Evolutionary conservation across 331 rosid species (phyloP).

Genomic region (Acacia concinna): DNA sequence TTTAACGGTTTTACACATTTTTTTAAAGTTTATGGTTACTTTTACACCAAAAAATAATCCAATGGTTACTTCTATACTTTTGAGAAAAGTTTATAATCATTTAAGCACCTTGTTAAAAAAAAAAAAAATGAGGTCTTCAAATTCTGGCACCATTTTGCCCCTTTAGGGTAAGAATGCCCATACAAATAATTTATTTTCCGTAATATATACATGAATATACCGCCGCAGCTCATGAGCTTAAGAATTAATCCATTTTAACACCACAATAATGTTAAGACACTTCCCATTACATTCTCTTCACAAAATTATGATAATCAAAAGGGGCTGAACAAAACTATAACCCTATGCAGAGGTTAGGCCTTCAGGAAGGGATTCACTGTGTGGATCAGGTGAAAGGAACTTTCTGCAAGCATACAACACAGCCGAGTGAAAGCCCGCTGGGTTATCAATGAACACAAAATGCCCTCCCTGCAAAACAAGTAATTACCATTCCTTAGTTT

Average conservation of each 20-base stretch:
- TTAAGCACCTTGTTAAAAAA: too few species aligned
- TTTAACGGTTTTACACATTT: too few species aligned
- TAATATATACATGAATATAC: not conserved
- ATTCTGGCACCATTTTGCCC: not conserved
- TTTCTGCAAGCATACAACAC: constrained; percentile 75
- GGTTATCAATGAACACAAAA: constrained; percentile 83
- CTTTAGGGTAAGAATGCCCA: not conserved
- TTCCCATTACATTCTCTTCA: constrained; percentile 10
- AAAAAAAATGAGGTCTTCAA: not conserved
- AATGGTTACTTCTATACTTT: too few species aligned
- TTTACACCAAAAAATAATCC: too few species aligned
- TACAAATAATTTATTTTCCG: not conserved
- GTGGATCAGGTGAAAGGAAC: constrained; percentile 60
- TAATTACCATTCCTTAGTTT: constrained; percentile 7
- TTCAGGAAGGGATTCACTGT: constrained; percentile 62
- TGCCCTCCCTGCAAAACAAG: constrained; percentile 77
- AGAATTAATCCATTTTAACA: not conserved
- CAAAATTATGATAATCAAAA: not conserved
- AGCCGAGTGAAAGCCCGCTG: constrained; percentile 76
- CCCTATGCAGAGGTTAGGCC: constrained; percentile 66
- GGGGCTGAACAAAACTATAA: not conserved
- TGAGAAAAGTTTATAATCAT: too few species aligned
- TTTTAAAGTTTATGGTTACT: too few species aligned
- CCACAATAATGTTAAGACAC: constrained; percentile 15
- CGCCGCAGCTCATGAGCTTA: not conserved